Evolutionary conservation across 2,329 filamentous ascomycete genomes (phyloP).

Genomic region (Neocucurbitaria cava): DNA sequence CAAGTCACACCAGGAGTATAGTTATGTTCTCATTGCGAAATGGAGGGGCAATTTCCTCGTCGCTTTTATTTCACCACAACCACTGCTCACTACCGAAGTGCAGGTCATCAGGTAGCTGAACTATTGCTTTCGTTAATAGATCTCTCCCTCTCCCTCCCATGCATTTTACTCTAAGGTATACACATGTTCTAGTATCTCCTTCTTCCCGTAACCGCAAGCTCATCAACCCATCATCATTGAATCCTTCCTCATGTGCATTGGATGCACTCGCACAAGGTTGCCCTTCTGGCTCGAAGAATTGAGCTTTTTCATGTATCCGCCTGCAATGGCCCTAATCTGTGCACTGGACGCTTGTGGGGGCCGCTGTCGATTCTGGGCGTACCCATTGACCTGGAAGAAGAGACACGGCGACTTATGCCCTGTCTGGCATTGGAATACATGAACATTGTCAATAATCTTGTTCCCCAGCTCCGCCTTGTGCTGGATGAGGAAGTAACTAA

Average conservation of each 20-base stretch:
- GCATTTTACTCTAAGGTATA: neutral
- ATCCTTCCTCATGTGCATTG: neutral
- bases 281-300: neutral
- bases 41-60: too few relatives aligned
- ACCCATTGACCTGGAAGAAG: neutral
- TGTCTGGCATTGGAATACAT: neutral
- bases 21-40: neutral
- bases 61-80: too few relatives aligned
- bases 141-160: neutral
- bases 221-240: neutral
- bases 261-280: neutral
- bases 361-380: neutral
- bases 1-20: neutral
- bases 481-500: conserved; percentile 2
- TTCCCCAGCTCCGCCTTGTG: neutral
- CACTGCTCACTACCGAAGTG: neutral
- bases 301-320: too few relatives aligned
- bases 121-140: neutral
- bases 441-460: neutral
- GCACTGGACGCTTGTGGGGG: neutral
- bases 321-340: neutral
- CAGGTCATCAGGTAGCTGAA: neutral
- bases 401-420: neutral
- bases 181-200: neutral
- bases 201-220: neutral